phyloP scores from a whole-genome alignment of 352 stramenopile genomes.

The Hyaloperonospora arabidopsidis region DNA sequence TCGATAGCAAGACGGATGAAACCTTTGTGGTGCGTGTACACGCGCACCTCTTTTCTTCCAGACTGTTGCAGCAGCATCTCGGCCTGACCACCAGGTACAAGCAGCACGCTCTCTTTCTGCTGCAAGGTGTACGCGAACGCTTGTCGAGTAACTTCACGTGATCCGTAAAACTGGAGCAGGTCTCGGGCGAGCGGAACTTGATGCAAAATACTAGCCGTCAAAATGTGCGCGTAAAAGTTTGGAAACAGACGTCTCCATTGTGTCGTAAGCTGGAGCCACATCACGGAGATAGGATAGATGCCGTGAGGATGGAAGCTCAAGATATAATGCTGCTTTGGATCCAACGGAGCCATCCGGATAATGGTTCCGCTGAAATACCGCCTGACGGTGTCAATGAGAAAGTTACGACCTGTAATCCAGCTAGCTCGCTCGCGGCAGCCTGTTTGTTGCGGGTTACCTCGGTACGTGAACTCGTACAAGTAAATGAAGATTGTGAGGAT shows the following conservation, averaged over 20 bases:
- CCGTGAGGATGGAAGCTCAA: slow-evolving; percentile 76
- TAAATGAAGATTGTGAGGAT: slow-evolving; percentile 48
- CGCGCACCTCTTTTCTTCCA: slow-evolving; percentile 46
- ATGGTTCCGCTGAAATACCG: slow-evolving; percentile 63
- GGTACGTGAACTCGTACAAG: slow-evolving; percentile 60
- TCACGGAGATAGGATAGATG: slow-evolving; percentile 64
- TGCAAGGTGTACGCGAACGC: slow-evolving; percentile 45
- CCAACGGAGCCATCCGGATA: slow-evolving; percentile 45
- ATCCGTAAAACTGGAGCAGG: slow-evolving; percentile 66
- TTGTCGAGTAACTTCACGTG: slow-evolving; percentile 60
- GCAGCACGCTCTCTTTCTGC: slow-evolving; percentile 55
- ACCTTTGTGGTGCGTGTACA: slow-evolving; percentile 71
- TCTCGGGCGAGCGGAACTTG: slow-evolving; percentile 71
- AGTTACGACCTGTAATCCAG: slow-evolving; percentile 37
- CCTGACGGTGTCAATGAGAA: slow-evolving; percentile 48
- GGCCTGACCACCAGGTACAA: slow-evolving; percentile 72
- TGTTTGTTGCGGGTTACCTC: slow-evolving; percentile 53
- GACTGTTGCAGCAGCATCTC: slow-evolving; percentile 77
- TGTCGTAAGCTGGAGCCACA: slow-evolving; percentile 72
- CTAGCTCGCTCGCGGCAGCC: slow-evolving; percentile 40
- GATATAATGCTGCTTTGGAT: slow-evolving; percentile 59
- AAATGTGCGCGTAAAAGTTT: slow-evolving; percentile 50
- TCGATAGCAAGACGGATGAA: slow-evolving; percentile 78
- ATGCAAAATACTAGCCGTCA: slow-evolving; percentile 74
- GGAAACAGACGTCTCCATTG: slow-evolving; percentile 65